phyloP scores from a whole-genome alignment of 225 moss, liverwort and hornwort genomes.

The Thuidium tamariscinum region DNA sequence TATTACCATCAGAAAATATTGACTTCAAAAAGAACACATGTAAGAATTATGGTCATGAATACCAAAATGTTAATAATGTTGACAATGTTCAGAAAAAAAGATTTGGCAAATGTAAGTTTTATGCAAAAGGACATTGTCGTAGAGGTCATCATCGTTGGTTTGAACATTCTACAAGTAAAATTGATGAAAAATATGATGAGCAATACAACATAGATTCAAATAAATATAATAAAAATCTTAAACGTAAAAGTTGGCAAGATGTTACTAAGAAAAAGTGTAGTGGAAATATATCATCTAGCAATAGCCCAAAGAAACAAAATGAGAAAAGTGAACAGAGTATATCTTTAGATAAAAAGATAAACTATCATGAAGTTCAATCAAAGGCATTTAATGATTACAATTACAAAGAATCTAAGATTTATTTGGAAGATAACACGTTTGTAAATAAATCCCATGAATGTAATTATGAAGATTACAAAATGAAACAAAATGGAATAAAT shows the following conservation, averaged over 20 bases:
- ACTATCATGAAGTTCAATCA: background rate
- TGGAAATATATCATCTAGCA: background rate
- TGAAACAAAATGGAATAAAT: background rate
- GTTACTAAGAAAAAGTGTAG: background rate
- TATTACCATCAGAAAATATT: background rate
- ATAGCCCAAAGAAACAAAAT: background rate
- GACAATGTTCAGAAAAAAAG: background rate
- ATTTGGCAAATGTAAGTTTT: background rate
- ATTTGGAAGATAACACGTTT: background rate
- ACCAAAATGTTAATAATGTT: background rate
- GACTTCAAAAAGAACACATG: background rate
- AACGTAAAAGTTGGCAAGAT: background rate
- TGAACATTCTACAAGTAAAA: background rate
- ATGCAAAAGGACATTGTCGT: background rate
- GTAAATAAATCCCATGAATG: background rate
- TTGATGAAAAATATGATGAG: too few relatives aligned
- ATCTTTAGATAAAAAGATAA: background rate
- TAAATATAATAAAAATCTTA: background rate
- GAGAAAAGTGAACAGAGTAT: background rate
- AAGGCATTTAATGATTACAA: background rate
- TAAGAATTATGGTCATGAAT: background rate
- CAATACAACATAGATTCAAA: background rate
- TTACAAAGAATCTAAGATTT: background rate
- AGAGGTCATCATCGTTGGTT: background rate
- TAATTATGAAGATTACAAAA: background rate